A percentile compares a stretch with the other conserved stretches of the same genome.
Evolutionary conservation across 257 asterid genomes (phyloP).

Genomic region (Solanum corneliomulleri): DNA sequence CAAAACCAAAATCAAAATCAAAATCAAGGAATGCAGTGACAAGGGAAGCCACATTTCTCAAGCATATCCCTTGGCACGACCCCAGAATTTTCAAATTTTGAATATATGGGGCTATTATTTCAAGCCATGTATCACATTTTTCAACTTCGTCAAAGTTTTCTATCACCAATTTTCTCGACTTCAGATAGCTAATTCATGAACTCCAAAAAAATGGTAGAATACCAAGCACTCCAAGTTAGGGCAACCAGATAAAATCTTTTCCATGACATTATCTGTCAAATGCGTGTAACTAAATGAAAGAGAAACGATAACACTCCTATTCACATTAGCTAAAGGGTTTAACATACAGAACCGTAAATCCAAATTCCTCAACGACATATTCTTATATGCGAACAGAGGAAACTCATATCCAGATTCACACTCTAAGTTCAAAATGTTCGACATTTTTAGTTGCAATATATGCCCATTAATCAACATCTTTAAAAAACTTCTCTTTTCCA

Average conservation of each 20-base stretch:
- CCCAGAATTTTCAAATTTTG: neutral
- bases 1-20: neutral
- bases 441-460: neutral
- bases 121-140: neutral
- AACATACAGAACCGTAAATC: neutral
- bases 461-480: neutral
- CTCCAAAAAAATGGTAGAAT: no score
- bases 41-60: neutral
- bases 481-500: neutral
- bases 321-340: neutral
- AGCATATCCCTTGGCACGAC: neutral
- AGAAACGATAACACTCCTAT: neutral
- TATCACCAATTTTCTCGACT: neutral
- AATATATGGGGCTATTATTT: neutral
- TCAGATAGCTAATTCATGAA: neutral
- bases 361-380: neutral
- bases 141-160: neutral
- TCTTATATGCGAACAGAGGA: neutral
- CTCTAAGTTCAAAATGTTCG: neutral
- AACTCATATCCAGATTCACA: neutral
- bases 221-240: neutral
- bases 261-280: neutral
- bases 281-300: neutral
- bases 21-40: neutral
- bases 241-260: neutral